These are phyloP conservation scores for Cercospora nicotianae DNA, from an alignment of 2,329 filamentous ascomycete species.

Conservation along the genomic window DNA sequence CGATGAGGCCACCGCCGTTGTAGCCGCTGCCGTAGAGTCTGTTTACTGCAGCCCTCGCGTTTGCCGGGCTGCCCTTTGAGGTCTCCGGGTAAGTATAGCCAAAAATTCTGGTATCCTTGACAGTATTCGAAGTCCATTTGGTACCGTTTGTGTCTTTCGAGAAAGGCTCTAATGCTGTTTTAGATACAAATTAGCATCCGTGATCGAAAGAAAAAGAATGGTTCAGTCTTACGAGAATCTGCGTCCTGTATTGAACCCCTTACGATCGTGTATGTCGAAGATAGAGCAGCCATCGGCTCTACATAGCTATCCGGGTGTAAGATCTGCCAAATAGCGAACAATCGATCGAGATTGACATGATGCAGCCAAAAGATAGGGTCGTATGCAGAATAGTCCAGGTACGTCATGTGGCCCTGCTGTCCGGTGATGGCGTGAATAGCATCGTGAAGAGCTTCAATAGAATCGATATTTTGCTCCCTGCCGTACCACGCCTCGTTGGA, in stretches of 20 bases:
- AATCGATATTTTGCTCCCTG: constrained; percentile 57
- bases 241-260: constrained; percentile 49
- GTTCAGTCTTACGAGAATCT: constrained; percentile 34
- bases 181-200: constrained; percentile 4
- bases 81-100: constrained; percentile 76
- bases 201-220: not conserved
- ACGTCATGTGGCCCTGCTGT: constrained; percentile 66
- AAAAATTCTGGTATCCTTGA: constrained; percentile 61
- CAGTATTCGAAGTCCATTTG: constrained; percentile 67
- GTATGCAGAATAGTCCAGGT: constrained; percentile 69
- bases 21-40: constrained; percentile 57
- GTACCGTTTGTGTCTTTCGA: constrained; percentile 57
- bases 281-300: constrained; percentile 52
- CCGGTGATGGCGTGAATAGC: constrained; percentile 56
- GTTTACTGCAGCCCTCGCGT: constrained; percentile 59
- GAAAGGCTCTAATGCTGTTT: constrained; percentile 55
- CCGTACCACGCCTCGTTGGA: constrained; percentile 65
- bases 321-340: constrained; percentile 75
- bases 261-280: constrained; percentile 62
- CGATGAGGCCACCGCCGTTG: constrained; percentile 23
- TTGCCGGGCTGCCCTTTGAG: constrained; percentile 41
- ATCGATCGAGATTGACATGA: constrained; percentile 70
- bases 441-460: constrained; percentile 53
- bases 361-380: constrained; percentile 80
- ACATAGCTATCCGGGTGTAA: constrained; percentile 69